Evolutionary conservation across 495 filamentous ascomycete genomes (phyloP).

Genomic region (Aspergillus cavernicola): DNA sequence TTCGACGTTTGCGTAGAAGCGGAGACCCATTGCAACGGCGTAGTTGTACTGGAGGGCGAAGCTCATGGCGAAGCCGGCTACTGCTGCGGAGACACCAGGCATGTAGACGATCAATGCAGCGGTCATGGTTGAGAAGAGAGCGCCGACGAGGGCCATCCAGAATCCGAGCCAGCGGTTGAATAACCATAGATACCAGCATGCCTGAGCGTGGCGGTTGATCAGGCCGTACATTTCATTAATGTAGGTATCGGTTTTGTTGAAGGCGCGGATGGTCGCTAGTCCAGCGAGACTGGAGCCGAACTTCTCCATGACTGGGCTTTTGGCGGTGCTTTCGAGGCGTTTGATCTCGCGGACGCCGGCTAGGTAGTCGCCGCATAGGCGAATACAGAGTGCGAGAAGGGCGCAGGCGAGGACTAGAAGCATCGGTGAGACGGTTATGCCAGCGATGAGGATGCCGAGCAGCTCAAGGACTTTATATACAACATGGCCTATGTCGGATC

Average conservation of each 20-base stretch:
- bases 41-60: constrained; percentile 54
- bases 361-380: constrained; percentile 57
- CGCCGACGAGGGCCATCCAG: constrained; percentile 66
- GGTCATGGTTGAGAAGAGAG: constrained; percentile 63
- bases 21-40: constrained; percentile 44
- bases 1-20: constrained; percentile 56
- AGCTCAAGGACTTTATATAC: constrained; percentile 44
- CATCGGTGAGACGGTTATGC: constrained; percentile 26
- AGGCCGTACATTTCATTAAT: constrained; percentile 59
- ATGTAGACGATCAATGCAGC: constrained; percentile 60
- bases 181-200: constrained; percentile 63
- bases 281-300: constrained; percentile 65
- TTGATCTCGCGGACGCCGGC: constrained; percentile 69
- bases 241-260: constrained; percentile 58
- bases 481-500: constrained; percentile 55
- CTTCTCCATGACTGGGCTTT: constrained; percentile 69
- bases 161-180: constrained; percentile 72
- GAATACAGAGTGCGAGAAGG: constrained; percentile 42
- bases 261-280: constrained; percentile 69
- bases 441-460: constrained; percentile 26
- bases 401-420: constrained; percentile 22
- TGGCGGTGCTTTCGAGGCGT: constrained; percentile 63
- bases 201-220: constrained; percentile 56
- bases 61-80: constrained; percentile 75
- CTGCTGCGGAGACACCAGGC: constrained; percentile 62